phyloP scores from a whole-genome alignment of 306 rosid genomes.

The Fragaria ananassa region DNA sequence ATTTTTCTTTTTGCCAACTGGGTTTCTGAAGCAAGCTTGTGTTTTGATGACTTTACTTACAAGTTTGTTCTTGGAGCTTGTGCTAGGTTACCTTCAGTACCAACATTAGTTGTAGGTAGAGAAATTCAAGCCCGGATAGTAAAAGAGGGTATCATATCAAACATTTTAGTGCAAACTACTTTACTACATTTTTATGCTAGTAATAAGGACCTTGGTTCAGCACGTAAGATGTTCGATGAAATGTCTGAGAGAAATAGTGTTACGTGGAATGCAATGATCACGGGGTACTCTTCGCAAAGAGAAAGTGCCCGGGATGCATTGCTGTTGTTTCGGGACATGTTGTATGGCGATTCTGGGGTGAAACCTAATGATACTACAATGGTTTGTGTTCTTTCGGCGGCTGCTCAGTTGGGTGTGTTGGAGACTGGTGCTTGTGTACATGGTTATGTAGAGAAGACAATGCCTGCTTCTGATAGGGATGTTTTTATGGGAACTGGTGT shows the following conservation, averaged over 20 bases:
- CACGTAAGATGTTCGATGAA: conserved; percentile 68
- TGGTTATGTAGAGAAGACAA: conserved; percentile 53
- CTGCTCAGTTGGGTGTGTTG: conserved; percentile 57
- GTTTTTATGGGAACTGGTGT: conserved; percentile 75
- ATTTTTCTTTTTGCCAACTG: conserved; percentile 41
- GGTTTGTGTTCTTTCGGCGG: conserved; percentile 61
- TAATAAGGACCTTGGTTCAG: conserved; percentile 49
- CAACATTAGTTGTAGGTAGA: conserved; percentile 50
- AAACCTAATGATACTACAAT: conserved; percentile 65
- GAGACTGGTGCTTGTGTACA: conserved; percentile 65
- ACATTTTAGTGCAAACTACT: conserved; percentile 55
- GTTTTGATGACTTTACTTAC: conserved; percentile 48
- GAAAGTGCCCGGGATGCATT: conserved; percentile 43
- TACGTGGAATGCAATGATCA: conserved; percentile 75
- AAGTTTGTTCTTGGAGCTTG: conserved; percentile 71
- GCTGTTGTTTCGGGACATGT: conserved; percentile 54
- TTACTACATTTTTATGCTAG: conserved; percentile 50
- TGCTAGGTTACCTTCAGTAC: conserved; percentile 55
- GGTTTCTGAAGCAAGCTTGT: conserved; percentile 42
- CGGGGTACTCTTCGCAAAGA: conserved; percentile 57
- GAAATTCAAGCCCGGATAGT: conserved; percentile 48
- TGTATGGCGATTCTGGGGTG: conserved; percentile 44
- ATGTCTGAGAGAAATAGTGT: conserved; percentile 50
- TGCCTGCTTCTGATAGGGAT: conserved; percentile 50
- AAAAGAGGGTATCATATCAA: conserved; percentile 49